These are phyloP conservation scores for Ceratobasidium sp. DNA, from an alignment of 1,284 basidiomycete genomes.

Conservation along the genomic window DNA sequence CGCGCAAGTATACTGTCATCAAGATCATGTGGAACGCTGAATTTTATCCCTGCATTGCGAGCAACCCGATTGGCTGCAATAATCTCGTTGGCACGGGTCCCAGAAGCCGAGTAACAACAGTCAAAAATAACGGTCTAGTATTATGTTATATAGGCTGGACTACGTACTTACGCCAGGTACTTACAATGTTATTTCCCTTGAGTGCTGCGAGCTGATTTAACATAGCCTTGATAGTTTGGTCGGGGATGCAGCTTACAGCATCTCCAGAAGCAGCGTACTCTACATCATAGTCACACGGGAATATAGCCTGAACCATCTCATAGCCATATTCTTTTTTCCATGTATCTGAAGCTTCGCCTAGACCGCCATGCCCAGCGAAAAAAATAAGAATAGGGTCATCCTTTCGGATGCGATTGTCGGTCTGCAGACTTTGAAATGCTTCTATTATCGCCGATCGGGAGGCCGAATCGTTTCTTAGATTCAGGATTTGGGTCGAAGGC, in stretches of 20 bases:
- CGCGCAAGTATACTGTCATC: conserved; percentile 7
- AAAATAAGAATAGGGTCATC: conserved; percentile 32
- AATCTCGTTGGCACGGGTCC: background rate
- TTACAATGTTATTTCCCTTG: conserved; percentile 31
- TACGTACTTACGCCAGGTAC: background rate
- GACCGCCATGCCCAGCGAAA: conserved; percentile 32
- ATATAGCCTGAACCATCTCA: conserved; percentile 26
- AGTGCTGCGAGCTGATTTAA: conserved; percentile 16
- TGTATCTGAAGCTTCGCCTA: background rate
- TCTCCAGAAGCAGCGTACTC: background rate
- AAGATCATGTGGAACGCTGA: conserved; percentile 3
- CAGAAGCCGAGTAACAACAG: conserved; percentile 23
- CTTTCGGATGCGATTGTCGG: conserved; percentile 5
- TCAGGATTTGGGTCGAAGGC: conserved; percentile 10
- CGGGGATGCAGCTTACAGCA: conserved; percentile 25
- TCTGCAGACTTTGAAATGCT: background rate
- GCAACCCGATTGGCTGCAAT: background rate
- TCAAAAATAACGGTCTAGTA: conserved; percentile 35
- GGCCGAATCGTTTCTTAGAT: background rate
- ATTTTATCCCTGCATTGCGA: background rate
- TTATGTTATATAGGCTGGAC: background rate
- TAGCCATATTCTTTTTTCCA: background rate
- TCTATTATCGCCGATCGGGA: conserved; percentile 4
- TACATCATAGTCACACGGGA: conserved; percentile 16
- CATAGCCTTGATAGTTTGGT: conserved; percentile 3